Base-by-base conservation (phyloP, 2,329 filamentous ascomycete genomes). In the Curvularia sp. region DNA sequence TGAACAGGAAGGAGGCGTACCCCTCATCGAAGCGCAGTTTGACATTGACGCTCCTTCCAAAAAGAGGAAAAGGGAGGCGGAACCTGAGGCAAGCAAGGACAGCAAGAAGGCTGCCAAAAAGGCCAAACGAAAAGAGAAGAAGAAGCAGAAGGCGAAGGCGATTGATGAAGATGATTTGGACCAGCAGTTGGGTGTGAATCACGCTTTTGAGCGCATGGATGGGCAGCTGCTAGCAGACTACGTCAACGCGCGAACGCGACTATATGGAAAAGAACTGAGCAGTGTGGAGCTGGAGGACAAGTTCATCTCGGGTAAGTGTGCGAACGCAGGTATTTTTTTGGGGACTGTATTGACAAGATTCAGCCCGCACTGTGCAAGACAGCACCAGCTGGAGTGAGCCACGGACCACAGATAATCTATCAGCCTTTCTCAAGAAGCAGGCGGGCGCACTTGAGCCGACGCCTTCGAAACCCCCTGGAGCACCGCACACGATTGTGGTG, bases 401-500 rank as follows among this genome's bases (percentile, higher is more conserved):
- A 19, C 85, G 93, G 70, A 87, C 81, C 5, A 80, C 92, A 47
- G 86, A 90, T 2, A 89, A 93, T 60, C 82, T 98, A 15, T 87
- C 94, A 0, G 83, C 82, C 0, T 99, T 96, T 68, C 77, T 99
- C 47, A 92, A 94, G 74, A 76, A 80, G 49, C 87, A 89, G 61
- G 82, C 85, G 0, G 81, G 82, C 54, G 83, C 81, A 54, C 81
- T 97, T 19, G 83, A 83, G 1, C 83, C 86, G 53, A 84, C 90
- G 0, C 85, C 90, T 0, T 85, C 65, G 7, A 89, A 78, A 82
- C 87, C 74, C 68, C 88, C 88, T 39, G 82, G 80, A 56, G 77
- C 75, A 62, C 82, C 80, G 30, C 95, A 98, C 76, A 98, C 94
- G 1, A 83, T 99, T 53, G 87, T 99, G 34, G 85, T 99, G n/a